These are phyloP conservation scores for Beauveria australis DNA, from an alignment of 2,329 filamentous ascomycete species.

Conservation along the genomic window DNA sequence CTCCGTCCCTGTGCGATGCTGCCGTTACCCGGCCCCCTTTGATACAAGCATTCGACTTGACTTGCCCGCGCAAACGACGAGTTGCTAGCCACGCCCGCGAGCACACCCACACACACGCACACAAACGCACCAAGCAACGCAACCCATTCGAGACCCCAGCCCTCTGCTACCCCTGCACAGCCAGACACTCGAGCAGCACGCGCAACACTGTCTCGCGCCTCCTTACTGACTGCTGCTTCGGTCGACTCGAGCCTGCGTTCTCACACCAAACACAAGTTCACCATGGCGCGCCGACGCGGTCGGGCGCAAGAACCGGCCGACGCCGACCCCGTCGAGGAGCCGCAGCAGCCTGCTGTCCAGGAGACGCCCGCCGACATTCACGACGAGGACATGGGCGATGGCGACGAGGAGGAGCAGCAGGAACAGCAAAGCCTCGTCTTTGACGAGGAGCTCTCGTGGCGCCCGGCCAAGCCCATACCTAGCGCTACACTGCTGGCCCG, in stretches of 20 bases:
- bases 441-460: conserved; percentile 82
- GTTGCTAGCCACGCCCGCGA: background rate
- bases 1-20: conserved; percentile 7
- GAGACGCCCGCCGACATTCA: conserved; percentile 14
- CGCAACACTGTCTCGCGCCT: background rate
- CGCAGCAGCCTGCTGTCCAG: conserved; percentile 12
- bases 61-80: conserved; percentile 2
- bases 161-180: background rate
- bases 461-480: conserved; percentile 80
- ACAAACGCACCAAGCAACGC: background rate
- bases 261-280: conserved; percentile 16
- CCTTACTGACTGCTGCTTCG: background rate
- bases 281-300: conserved; percentile 30
- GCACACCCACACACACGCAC: background rate
- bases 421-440: conserved; percentile 54
- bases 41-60: background rate
- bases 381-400: conserved; percentile 15
- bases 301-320: conserved; percentile 18
- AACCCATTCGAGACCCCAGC: too few relatives aligned
- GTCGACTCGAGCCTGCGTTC: background rate
- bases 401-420: conserved; percentile 17
- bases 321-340: conserved; percentile 2
- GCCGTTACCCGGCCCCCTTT: conserved; percentile 4
- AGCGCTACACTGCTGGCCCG: conserved; percentile 75
- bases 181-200: background rate